These are phyloP conservation scores for Paratinospora sagittata DNA, from an alignment of 164 flowering plant species.

Conservation along the genomic window DNA sequence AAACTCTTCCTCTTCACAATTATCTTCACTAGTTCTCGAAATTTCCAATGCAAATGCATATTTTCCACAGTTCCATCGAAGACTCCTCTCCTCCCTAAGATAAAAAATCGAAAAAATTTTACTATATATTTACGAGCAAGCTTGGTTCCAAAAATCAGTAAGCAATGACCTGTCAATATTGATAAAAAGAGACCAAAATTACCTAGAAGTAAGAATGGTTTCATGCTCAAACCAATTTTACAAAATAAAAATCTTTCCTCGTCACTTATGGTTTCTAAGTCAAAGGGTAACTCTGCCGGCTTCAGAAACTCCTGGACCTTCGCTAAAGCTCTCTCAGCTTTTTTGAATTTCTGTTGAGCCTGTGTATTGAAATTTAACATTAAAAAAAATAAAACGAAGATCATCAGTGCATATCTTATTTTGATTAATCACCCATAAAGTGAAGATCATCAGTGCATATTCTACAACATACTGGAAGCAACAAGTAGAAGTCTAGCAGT, in stretches of 20 bases:
- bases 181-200: constrained; percentile 15
- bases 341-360: constrained; percentile 63
- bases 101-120: background rate
- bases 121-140: background rate
- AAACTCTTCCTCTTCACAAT: constrained; percentile 53
- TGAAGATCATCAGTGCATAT: too few species aligned
- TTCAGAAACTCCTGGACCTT: constrained; percentile 57
- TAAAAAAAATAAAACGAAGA: too few species aligned
- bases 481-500: too few species aligned
- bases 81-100: constrained; percentile 68
- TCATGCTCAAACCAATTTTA: constrained; percentile 89
- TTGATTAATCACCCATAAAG: too few species aligned
- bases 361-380: constrained; percentile 14
- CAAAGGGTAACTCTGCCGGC: constrained; percentile 69
- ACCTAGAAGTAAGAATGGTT: constrained; percentile 77
- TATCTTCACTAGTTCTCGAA: constrained; percentile 80
- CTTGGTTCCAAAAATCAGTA: background rate
- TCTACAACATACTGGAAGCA: too few species aligned
- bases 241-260: constrained; percentile 85
- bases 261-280: constrained; percentile 74
- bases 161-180: background rate
- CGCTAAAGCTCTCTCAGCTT: constrained; percentile 61
- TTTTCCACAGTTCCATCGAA: constrained; percentile 86
- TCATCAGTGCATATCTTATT: too few species aligned
- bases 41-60: constrained; percentile 94